Evolutionary conservation across 306 rosid genomes (phyloP).

Genomic region (Acmispon strigosus): DNA sequence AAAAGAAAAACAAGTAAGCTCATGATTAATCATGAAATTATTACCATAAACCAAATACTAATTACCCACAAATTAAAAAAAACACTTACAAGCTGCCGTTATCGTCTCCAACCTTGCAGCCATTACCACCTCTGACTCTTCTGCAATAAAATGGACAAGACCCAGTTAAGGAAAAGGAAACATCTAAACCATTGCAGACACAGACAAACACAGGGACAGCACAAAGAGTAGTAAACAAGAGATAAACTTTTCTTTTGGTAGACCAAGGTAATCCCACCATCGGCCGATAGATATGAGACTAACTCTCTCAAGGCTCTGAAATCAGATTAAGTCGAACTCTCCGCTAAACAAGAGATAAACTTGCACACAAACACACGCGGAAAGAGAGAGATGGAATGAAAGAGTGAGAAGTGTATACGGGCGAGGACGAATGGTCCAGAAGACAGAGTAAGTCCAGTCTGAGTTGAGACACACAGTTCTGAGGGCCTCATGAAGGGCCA

Average conservation of each 20-base stretch:
- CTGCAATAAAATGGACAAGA: conserved; percentile 45
- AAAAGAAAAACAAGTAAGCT: not conserved
- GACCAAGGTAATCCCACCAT: too few species aligned
- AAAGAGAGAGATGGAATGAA: too few species aligned
- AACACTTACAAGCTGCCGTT: conserved; percentile 83
- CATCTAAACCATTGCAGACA: conserved; percentile 16
- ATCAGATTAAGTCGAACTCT: too few species aligned
- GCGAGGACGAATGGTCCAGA: conserved; percentile 99
- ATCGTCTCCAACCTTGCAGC: conserved; percentile 98
- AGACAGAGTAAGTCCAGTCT: conserved; percentile 99
- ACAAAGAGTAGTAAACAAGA: too few species aligned
- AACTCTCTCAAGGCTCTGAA: too few species aligned
- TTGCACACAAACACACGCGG: too few species aligned
- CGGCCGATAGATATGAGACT: too few species aligned
- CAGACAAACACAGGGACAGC: too few species aligned
- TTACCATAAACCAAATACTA: not conserved
- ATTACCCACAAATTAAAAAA: not conserved
- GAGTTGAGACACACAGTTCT: conserved; percentile 66
- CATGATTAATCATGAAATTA: not conserved
- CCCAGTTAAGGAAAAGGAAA: conserved; percentile 32
- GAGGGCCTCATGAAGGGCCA: conserved; percentile 99
- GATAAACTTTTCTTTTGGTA: too few species aligned
- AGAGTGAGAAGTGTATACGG: conserved; percentile 51
- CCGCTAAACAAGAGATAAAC: too few species aligned
- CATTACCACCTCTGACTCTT: conserved; percentile 95